These are phyloP conservation scores for Pseudohalonectria lignicola DNA, from an alignment of 2,329 filamentous ascomycete species.

Conservation along the genomic window DNA sequence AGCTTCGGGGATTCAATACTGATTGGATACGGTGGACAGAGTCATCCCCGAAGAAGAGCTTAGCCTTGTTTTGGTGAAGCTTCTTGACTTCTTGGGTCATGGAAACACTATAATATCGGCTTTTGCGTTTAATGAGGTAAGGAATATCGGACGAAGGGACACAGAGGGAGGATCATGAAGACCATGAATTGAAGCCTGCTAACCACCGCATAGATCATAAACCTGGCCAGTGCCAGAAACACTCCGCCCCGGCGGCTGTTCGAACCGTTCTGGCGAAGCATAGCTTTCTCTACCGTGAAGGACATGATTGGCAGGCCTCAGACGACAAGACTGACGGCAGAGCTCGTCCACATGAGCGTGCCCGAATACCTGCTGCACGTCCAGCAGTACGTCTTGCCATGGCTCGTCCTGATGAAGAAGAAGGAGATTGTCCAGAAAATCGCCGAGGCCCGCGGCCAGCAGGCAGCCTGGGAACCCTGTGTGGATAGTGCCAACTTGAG, in stretches of 20 bases:
- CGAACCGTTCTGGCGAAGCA: slow-evolving; percentile 76
- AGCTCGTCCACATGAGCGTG: slow-evolving; percentile 67
- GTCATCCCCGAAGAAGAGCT: slow-evolving; percentile 71
- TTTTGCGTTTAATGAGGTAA: slow-evolving; percentile 71
- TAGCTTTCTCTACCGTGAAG: slow-evolving; percentile 74
- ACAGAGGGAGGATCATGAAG: too few relatives aligned
- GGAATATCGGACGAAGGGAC: too few relatives aligned
- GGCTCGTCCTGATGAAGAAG: slow-evolving; percentile 69
- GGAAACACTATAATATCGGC: slow-evolving; percentile 68
- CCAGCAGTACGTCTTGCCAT: slow-evolving; percentile 74
- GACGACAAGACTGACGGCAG: slow-evolving; percentile 68
- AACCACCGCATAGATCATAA: slow-evolving; percentile 49
- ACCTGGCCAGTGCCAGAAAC: slow-evolving; percentile 55
- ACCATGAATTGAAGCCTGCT: too few relatives aligned
- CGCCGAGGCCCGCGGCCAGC: slow-evolving; percentile 63
- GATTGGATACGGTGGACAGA: slow-evolving; percentile 21
- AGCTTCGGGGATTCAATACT: background rate
- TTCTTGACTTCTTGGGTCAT: slow-evolving; percentile 82
- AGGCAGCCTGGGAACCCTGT: slow-evolving; percentile 45
- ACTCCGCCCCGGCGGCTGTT: slow-evolving; percentile 60
- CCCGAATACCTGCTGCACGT: slow-evolving; percentile 64
- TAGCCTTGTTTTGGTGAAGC: slow-evolving; percentile 71
- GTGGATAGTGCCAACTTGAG: slow-evolving; percentile 46
- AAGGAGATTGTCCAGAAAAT: slow-evolving; percentile 72
- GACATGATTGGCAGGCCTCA: slow-evolving; percentile 74